Percentiles rank a stretch among this genome's conserved stretches.
Conservation (phyloP, 2,329 filamentous ascomycete genomes). For the Trichophyton mentagrophytes region DNA sequence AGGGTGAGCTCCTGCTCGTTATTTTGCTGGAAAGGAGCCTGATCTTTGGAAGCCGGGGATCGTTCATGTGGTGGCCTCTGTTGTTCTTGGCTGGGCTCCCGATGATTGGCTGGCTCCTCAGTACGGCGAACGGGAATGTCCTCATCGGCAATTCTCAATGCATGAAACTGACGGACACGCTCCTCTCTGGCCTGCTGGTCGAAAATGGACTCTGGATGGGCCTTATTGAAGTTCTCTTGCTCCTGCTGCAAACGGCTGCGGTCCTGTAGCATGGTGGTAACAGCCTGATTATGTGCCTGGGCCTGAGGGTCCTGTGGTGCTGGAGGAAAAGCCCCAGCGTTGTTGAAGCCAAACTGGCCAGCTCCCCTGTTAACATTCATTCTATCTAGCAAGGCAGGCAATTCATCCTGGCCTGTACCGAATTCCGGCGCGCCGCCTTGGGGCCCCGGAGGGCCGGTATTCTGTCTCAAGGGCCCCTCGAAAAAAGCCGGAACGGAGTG, state of each 20-base stretch:
- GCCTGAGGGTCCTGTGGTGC: slow-evolving; percentile 27
- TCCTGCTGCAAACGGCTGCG: slow-evolving; percentile 48
- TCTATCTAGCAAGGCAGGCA: slow-evolving; percentile 51
- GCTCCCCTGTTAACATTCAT: slow-evolving; percentile 44
- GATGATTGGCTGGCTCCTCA: slow-evolving; percentile 32
- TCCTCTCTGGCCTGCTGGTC: slow-evolving; percentile 46
- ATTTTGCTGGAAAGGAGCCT: slow-evolving; percentile 22
- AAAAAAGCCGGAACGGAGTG: slow-evolving; percentile 56
- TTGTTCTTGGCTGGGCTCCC: slow-evolving; percentile 21
- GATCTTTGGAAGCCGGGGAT: slow-evolving; percentile 13
- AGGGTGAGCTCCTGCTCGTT: slow-evolving; percentile 51
- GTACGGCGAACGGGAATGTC: slow-evolving; percentile 22
- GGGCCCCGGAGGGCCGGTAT: slow-evolving; percentile 24
- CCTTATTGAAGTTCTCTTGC: slow-evolving; percentile 42
- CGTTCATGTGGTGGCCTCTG: slow-evolving; percentile 11
- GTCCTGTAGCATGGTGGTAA: slow-evolving; percentile 49
- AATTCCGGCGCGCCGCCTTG: slow-evolving; percentile 36
- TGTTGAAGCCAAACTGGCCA: slow-evolving; percentile 35
- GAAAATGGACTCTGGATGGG: slow-evolving; percentile 33
- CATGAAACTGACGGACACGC: slow-evolving; percentile 71
- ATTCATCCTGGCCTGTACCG: slow-evolving; percentile 56
- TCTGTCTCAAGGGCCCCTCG: slow-evolving; percentile 43
- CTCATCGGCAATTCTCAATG: slow-evolving; percentile 57
- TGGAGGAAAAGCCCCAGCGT: slow-evolving; percentile 33
- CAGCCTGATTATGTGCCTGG: slow-evolving; percentile 42